A percentile compares a stretch with the other conserved stretches of the same genome.
These are phyloP conservation scores for Amylostereum chailletii DNA, from an alignment of 1,284 basidiomycete species.

Conservation along the genomic window DNA sequence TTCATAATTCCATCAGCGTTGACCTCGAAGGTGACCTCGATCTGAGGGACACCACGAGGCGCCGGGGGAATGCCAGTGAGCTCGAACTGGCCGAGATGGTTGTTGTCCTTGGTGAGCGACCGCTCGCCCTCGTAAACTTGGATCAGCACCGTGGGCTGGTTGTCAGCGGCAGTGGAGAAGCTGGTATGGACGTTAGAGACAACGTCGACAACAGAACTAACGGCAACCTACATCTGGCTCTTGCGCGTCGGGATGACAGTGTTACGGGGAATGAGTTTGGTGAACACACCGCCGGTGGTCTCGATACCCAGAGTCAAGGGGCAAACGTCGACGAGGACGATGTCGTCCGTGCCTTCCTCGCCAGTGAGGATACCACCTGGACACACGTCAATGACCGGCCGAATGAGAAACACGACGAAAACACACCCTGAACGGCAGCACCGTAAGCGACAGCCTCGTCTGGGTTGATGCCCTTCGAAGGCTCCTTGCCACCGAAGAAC, in stretches of 20 bases:
- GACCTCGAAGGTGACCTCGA: slow-evolving; percentile 92
- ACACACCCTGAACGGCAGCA: slow-evolving; percentile 56
- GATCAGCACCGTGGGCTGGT: slow-evolving; percentile 88
- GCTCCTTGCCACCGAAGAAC: slow-evolving; percentile 83
- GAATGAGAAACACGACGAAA: no score
- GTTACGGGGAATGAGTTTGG: slow-evolving; percentile 94
- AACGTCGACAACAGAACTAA: no score
- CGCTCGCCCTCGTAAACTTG: slow-evolving; percentile 94
- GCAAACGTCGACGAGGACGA: slow-evolving; percentile 95
- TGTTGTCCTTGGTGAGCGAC: slow-evolving; percentile 96
- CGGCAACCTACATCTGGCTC: slow-evolving; percentile 68
- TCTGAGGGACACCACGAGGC: slow-evolving; percentile 91
- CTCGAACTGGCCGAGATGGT: slow-evolving; percentile 95
- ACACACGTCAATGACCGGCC: no score
- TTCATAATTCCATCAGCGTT: slow-evolving; percentile 92
- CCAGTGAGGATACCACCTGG: slow-evolving; percentile 79
- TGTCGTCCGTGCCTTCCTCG: slow-evolving; percentile 73
- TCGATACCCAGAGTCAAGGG: slow-evolving; percentile 95
- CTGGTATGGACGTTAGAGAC: slow-evolving; percentile 21
- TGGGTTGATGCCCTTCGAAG: slow-evolving; percentile 87
- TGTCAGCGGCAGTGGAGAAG: slow-evolving; percentile 95
- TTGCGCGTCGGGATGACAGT: slow-evolving; percentile 98
- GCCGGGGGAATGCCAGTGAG: slow-evolving; percentile 89
- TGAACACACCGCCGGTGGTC: slow-evolving; percentile 98
- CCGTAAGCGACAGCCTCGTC: slow-evolving; percentile 71